Base-by-base conservation (phyloP, 2,329 filamentous ascomycete species). In the Fusarium drepaniforme region DNA sequence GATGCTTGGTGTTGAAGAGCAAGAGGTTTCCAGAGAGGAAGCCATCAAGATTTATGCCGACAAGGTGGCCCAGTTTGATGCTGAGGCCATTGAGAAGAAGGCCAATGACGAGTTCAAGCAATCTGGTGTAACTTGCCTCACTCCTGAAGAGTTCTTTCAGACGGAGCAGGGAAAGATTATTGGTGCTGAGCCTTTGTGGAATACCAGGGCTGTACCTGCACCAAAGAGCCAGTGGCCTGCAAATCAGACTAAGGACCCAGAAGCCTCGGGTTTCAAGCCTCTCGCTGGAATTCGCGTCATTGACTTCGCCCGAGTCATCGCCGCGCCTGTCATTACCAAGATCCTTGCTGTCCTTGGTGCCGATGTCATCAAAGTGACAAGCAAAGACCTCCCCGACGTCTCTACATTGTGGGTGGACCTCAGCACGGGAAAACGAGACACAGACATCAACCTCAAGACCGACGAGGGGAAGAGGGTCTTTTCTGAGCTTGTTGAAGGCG, bases 91-190 rank as follows among this genome's bases (percentile, higher is more conserved):
- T 21, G 56, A 58, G 35, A 58, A 58, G 56, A 5, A 13, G 35
- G 56, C 56, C 56, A 58, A 46, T n/a, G 56, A 58, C 35, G 35
- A 58, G 33, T 38, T 58, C 1, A 37, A 37, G 11, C 33, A 58
- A 37, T 80, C 82, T 2, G 81, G 82, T 5, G 78, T 78, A 0
- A 77, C 80, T 8, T 82, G 80, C 38, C 72, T 81, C 30, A 82
- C 81, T 5, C 80, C 80, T 0, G 80, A 81, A 23, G 82, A 82
- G 65, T 83, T 82, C 57, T 75, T 77, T 28, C 73, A 65, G 13
- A 80, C 71, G 35, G 77, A 79, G 62, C 70, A 72, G n/a, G 70
- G 70, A 9, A 72, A 67, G 28, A 49, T 67, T n/a, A 72, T 72
- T 30, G 30, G 58, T 16, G 25, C 38, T 16, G 53, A 71, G 21